phyloP scores from a whole-genome alignment of 331 rosid species.

The Quercus lobata region DNA sequence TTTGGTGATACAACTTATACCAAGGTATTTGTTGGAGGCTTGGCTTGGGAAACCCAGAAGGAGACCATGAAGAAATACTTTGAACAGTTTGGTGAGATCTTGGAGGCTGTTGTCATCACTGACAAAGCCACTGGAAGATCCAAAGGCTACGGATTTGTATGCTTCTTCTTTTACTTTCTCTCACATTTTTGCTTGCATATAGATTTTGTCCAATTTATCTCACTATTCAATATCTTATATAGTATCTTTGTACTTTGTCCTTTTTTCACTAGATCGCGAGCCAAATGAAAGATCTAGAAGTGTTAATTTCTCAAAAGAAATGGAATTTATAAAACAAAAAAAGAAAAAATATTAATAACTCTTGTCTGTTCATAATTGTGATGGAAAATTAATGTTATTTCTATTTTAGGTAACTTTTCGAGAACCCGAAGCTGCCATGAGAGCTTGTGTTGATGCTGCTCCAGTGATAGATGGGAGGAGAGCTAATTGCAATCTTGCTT shows the following conservation, averaged over 20 bases:
- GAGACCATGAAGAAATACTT: slow-evolving; percentile 96
- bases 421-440: slow-evolving; percentile 93
- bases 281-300: not conserved
- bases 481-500: slow-evolving; percentile 98
- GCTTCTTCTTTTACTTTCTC: not conserved
- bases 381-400: not conserved
- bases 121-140: slow-evolving; percentile 98
- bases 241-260: not conserved
- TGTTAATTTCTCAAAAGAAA: not conserved
- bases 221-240: not conserved
- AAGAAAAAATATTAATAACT: not conserved
- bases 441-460: slow-evolving; percentile 97
- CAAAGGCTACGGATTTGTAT: slow-evolving; percentile 96
- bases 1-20: slow-evolving; percentile 97
- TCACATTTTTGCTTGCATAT: not conserved
- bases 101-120: slow-evolving; percentile 99
- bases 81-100: slow-evolving; percentile 96
- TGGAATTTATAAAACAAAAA: not conserved
- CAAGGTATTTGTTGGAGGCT: slow-evolving; percentile 92
- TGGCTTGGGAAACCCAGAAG: slow-evolving; percentile 99
- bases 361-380: not conserved
- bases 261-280: slow-evolving; percentile 5
- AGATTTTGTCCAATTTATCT: not conserved
- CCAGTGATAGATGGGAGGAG: slow-evolving; percentile 95
- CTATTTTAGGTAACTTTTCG: slow-evolving; percentile 75